These are phyloP conservation scores for Neofusicoccum ribis DNA, from an alignment of 2,329 filamentous ascomycete species.

Conservation along the genomic window DNA sequence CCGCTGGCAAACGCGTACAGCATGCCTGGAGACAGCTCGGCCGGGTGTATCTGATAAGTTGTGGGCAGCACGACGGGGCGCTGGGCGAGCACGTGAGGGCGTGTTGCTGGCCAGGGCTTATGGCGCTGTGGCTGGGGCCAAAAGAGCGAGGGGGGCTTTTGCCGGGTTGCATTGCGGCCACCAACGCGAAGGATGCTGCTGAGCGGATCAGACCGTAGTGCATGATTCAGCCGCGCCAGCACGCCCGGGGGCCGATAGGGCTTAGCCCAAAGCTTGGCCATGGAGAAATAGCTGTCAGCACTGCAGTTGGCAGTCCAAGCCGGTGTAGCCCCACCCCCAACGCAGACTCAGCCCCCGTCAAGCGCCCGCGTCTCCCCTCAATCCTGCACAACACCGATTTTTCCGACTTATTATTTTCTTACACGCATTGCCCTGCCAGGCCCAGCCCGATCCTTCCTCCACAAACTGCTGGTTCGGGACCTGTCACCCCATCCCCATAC, in stretches of 20 bases:
- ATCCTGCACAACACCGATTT: background rate
- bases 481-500: background rate
- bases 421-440: background rate
- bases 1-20: background rate
- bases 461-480: background rate
- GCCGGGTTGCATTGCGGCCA: background rate
- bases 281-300: background rate
- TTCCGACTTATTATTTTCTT: background rate
- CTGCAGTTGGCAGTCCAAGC: no score
- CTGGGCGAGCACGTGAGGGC: background rate
- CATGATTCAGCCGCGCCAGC: background rate
- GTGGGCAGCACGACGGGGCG: background rate
- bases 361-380: no score
- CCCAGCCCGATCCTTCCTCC: background rate
- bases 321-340: no score
- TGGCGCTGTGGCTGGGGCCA: background rate
- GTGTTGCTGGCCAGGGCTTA: background rate
- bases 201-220: background rate
- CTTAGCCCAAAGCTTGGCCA: background rate
- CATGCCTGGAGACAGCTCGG: background rate
- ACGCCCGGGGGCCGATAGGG: no score
- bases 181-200: slow-evolving; percentile 3
- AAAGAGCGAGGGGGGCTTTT: background rate
- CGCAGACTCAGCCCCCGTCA: background rate
- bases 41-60: slow-evolving; percentile 1